phyloP scores from a whole-genome alignment of 1,139 yeast species.

The Hyphopichia buzzinii region DNA sequence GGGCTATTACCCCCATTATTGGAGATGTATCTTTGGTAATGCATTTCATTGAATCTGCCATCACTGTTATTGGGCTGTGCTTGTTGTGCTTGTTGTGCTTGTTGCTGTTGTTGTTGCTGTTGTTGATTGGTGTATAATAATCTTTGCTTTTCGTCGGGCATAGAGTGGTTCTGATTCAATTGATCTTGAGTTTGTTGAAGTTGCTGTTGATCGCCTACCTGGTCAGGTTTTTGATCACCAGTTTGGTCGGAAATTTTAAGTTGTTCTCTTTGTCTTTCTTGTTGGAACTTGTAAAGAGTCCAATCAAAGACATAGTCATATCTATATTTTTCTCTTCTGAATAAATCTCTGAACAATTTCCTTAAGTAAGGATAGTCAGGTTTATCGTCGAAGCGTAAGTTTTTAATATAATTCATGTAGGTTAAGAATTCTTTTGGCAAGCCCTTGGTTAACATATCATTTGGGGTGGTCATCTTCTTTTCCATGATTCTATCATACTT shows the following conservation, averaged over 20 bases:
- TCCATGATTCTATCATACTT: slow-evolving; percentile 97
- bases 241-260: slow-evolving; percentile 12
- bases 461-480: slow-evolving; percentile 89
- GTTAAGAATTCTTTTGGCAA: slow-evolving; percentile 88
- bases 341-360: slow-evolving; percentile 84
- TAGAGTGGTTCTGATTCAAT: slow-evolving; percentile 10
- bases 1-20: slow-evolving; percentile 2
- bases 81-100: slow-evolving; percentile 7
- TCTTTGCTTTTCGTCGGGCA: slow-evolving; percentile 2
- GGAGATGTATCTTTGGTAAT: slow-evolving; percentile 7
- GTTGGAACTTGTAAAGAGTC: slow-evolving; percentile 84
- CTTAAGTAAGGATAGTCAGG: slow-evolving; percentile 93
- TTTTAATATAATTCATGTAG: slow-evolving; percentile 84
- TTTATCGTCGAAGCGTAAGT: slow-evolving; percentile 90
- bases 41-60: slow-evolving; percentile 3
- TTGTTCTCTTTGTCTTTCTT: slow-evolving; percentile 57
- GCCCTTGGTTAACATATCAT: slow-evolving; percentile 87
- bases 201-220: slow-evolving; percentile 11
- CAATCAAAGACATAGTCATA: slow-evolving; percentile 96
- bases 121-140: slow-evolving; percentile 2
- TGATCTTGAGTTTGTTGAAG: slow-evolving; percentile 7
- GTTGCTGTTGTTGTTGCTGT: slow-evolving; percentile 18
- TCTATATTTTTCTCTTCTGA: slow-evolving; percentile 82
- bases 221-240: slow-evolving; percentile 11
- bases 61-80: neutral